Evolutionary conservation across 257 asterid genomes (phyloP), one percentile per base, ranked within the genome.

Genomic region (Scutellaria minor): DNA sequence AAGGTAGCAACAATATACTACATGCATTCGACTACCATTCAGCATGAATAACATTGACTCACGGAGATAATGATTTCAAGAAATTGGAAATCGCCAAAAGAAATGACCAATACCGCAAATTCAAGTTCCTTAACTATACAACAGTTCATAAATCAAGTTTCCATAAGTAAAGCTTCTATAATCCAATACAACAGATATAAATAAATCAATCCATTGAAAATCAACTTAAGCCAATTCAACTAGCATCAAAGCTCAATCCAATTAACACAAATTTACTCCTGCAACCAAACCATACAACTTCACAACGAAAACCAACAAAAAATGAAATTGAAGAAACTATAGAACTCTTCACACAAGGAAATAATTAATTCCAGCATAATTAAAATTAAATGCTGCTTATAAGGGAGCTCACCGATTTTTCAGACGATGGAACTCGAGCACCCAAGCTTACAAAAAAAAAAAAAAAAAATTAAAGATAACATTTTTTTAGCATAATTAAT

Each of bases 391-490:
- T 55, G 13, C 24, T 22, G 2, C 47, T 55, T 14, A 55, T 13
- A 20, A 18, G 24, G 60, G 60, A 14, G 61, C 90, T 77, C 83
- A 88, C 97, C 84, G 84, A 56, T 77, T 80, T 50, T 10, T 54
- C 71, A 51, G 78, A 9, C 18, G 81, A 59, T 46, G 93, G 84
- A 79, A 86, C 61, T 64, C 59, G 83, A 77, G 91, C 96, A 66
- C 96, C 97, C 47, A 82, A 9, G 71, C 97, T 88, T 51, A 54
- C 72, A 63, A 2, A 24, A 10, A 27, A 64, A 2, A 70, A 35
- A 15, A 41, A 63, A 54, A 2, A 4, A 31, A 39, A 66, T 6
- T 11, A 51, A 24, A 41, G 13, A 11, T 12, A 56, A 59, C 27
- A 41, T 9, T 46, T 66, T 1, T 13, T 51, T 53, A 44, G 15